Base-by-base conservation (phyloP, 805 yeast genomes). In the Candida bentonensis region DNA sequence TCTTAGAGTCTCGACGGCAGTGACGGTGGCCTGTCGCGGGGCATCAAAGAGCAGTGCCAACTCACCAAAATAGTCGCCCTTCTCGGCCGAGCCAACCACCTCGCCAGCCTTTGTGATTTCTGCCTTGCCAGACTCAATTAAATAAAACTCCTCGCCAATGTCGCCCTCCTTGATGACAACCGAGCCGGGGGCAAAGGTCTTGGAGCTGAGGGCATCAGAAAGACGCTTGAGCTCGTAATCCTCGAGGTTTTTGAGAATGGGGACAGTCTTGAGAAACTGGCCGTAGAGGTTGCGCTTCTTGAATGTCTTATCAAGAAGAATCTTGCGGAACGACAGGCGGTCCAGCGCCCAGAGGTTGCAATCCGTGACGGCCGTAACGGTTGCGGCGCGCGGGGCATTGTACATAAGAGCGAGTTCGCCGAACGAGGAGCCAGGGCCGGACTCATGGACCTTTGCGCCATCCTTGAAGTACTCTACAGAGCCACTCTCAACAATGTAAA, bases 361-460 rank as follows among this genome's bases (percentile, higher is more conserved):
- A 48, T 82, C 85, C 4, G 82, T 70, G 21, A 69, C 62, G 7
- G 95, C 88, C 22, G 72, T 55, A 1, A 84, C 96, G 1, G 97
- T 86, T 7, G 97, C 97, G 4, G 97, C 97, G 65, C 98, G 79
- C 49, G 96, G 96, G 17, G 96, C 79, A 62, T 92, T 89, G 68
- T 92, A 89, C 95, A 92, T 87, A 55, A 92, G 72, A 2, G 98
- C 98, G 57, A 92, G 73, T 64, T 92, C 98, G 59, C 98, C 98
- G 64, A 92, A 92, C 40, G 89, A 79, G 3, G 94, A 76, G 4
- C 97, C 96, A 33, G 85, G 78, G 7, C 84, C 81, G n/a, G 84
- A 73, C 1, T 82, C 68, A 58, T 75, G 79, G 30, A 87, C 89
- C 55, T 77, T 73, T 39, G 72, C 60, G 43, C 77, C 82, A 59